Base-by-base conservation (phyloP, 2,329 filamentous ascomycete genomes). In the Pyricularia grisea region DNA sequence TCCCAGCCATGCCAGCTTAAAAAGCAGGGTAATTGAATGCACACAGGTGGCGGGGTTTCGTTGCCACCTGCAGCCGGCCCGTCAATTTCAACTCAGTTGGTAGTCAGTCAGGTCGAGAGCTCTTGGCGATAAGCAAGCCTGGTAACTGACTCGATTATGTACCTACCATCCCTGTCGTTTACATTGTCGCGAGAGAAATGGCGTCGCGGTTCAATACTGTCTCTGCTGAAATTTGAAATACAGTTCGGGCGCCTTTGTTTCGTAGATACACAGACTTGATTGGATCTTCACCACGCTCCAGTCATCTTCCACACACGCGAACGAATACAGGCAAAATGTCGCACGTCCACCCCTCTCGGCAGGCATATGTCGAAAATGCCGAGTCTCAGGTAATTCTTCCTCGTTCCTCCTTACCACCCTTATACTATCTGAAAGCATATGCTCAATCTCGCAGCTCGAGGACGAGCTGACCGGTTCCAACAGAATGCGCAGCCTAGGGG, bases 291-390 rank as follows among this genome's bases (percentile, higher is more conserved):
- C 17, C 42, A n/a, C 17, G 4, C 42, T 50, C 20, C 1, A 50
- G 14, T 6, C 10, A 50, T n/a, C 42, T 20, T 20, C 17, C 17
- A n/a, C 42, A n/a, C 42, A n/a, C n/a, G n/a, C 33, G 4, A 36
- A 11, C 3, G 17, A n/a, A n/a, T 7, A n/a, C 17, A 50, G 10
- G 17, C 36, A 67, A 30, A 27, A 67, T 67, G 66, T 67, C 66
- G 72, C 88, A 86, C 82, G 88, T 97, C 82, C 94, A 97, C 83
- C 94, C 94, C 70, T 89, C 94, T 78, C 88, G 95, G 73, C 91
- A 94, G 80, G 94, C 94, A 61, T 97, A 96, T 79, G 93, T 98
- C 72, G 94, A 98, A 84, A 94, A 97, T 77, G 89, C 83, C 63
- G 84, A 87, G 76, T 80, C 84, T 68, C 86, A 90, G 83, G 90